Base-by-base conservation (phyloP, 768 basidiomycete genomes). In the Favolaschia claudopus region DNA sequence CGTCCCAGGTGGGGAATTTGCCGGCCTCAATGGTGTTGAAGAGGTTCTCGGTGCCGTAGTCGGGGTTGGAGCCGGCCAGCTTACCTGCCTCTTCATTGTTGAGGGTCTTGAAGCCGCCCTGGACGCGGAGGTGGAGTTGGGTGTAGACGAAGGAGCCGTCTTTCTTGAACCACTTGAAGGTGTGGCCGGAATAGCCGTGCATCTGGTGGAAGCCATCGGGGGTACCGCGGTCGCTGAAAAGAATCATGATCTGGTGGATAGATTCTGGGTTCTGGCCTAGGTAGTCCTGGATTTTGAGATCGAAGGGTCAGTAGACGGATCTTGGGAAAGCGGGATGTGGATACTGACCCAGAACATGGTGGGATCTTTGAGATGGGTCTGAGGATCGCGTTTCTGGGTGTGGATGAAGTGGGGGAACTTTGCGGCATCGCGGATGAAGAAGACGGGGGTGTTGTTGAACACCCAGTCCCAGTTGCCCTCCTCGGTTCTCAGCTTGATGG, bases 361-460 rank as follows among this genome's bases (percentile, higher is more conserved):
- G 43, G 89, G 71, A 77, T 94, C 93, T 74, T 91, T 94, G 67
- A 96, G 75, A 75, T 98, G 92, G 8, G 95, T 96, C 70, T 93
- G 92, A 15, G 96, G 96, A 73, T 93, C 85, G 63, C 91, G 86
- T 80, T 95, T 95, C 72, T 93, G 91, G 27, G 93, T 93, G 79
- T 98, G 96, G 66, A 96, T 92, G 75, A 97, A 89, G 78, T 97
- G 93, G 40, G 92, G 89, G 83, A 96, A 97, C 76, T 94, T 89
- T 75, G 89, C 84, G 14, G 91, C 86, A 72, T 96, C 88, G 65
- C 89, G 85, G 73, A 97, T 86, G 80, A 93, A 91, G 86, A 95
- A 95, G 64, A 96, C 83, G 43, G 95, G 93, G 14, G 92, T 93
- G 79, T 95, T 94, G 79, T 94, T 93, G 86, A 89, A 85, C 68